phyloP scores from a whole-genome alignment of 2,329 filamentous ascomycete species.

The Hirsutella thompsonii region DNA sequence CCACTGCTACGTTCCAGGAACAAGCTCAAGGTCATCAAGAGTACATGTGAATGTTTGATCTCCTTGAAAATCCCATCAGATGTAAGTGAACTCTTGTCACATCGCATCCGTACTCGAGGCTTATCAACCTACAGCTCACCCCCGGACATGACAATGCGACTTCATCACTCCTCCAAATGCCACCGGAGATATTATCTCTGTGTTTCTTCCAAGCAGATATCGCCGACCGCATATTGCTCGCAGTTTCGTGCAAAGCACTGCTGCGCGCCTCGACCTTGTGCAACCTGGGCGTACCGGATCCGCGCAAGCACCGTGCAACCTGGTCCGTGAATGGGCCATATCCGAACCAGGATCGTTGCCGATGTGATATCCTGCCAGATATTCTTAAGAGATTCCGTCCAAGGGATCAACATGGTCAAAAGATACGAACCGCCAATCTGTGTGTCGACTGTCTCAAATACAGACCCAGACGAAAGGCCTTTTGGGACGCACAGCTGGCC shows the following conservation, averaged over 20 bases:
- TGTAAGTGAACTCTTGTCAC: too few species aligned
- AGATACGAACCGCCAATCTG: background rate
- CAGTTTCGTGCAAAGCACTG: background rate
- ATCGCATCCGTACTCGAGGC: too few species aligned
- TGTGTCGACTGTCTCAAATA: too few species aligned
- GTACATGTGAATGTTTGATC: too few species aligned
- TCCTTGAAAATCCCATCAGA: too few species aligned
- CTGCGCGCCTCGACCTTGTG: background rate
- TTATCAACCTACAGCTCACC: too few species aligned
- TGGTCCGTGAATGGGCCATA: constrained; percentile 1
- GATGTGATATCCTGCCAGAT: constrained; percentile 5
- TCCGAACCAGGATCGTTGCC: constrained; percentile 2
- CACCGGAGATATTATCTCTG: background rate
- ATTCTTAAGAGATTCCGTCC: constrained; percentile 8
- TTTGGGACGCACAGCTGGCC: too few species aligned
- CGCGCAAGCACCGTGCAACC: background rate
- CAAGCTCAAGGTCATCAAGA: too few species aligned
- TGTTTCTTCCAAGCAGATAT: background rate
- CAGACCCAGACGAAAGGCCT: too few species aligned
- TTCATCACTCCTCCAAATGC: background rate
- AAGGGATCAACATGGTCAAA: constrained; percentile 1
- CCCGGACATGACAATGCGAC: background rate
- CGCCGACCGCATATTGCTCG: background rate
- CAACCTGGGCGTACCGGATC: background rate
- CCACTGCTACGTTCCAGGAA: too few species aligned